Percentiles rank a stretch among this genome's conserved stretches.
phyloP scores from a whole-genome alignment of 768 basidiomycete genomes.

The Amanita pseudoporphyria region DNA sequence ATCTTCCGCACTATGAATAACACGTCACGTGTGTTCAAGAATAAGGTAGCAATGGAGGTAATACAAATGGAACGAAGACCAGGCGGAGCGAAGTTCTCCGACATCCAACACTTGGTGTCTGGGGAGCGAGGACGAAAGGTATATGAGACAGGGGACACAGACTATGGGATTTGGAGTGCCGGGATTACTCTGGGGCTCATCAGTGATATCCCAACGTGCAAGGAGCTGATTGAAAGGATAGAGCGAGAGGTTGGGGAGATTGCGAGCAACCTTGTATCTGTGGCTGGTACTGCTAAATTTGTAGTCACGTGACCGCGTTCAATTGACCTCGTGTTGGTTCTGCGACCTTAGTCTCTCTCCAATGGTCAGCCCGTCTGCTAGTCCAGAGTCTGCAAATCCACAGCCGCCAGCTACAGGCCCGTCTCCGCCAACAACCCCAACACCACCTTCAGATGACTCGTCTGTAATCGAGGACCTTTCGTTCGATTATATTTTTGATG shows the following conservation, averaged over 20 bases:
- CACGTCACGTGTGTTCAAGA: conserved; percentile 82
- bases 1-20: conserved; percentile 85
- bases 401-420: conserved; percentile 22
- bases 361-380: conserved; percentile 10
- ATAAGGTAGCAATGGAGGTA: conserved; percentile 75
- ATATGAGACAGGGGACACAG: conserved; percentile 77
- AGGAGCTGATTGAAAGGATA: conserved; percentile 54
- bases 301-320: conserved; percentile 17
- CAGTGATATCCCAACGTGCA: conserved; percentile 77
- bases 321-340: not conserved
- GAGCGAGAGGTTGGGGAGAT: conserved; percentile 70
- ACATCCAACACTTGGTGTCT: conserved; percentile 67
- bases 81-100: conserved; percentile 83
- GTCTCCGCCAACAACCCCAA: conserved; percentile 34
- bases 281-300: conserved; percentile 26
- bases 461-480: conserved; percentile 55
- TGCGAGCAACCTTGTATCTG: conserved; percentile 31
- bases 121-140: conserved; percentile 62
- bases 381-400: conserved; percentile 9
- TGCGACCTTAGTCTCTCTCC: not conserved
- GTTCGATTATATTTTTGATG: conserved; percentile 53
- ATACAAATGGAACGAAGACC: conserved; percentile 73
- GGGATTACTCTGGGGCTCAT: conserved; percentile 64
- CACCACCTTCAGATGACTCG: conserved; percentile 45
- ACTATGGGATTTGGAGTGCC: conserved; percentile 81